These are phyloP conservation scores for Fusarium nodosum DNA, from an alignment of 2,329 filamentous ascomycete species.

Conservation along the genomic window DNA sequence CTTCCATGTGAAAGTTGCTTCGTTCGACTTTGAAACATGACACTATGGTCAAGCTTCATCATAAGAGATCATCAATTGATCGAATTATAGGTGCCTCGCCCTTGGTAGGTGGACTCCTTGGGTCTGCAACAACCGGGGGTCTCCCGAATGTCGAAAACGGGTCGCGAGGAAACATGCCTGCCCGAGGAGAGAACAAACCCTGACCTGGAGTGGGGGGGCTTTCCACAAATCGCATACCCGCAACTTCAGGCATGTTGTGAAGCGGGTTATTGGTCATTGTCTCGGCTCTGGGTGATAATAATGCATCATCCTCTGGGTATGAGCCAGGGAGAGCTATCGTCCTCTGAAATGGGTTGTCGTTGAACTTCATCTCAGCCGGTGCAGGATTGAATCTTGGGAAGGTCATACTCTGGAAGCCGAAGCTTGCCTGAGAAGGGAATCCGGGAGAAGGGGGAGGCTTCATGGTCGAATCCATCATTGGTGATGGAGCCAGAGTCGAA, in stretches of 20 bases:
- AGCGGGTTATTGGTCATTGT: slow-evolving; percentile 79
- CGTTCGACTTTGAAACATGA: slow-evolving; percentile 11
- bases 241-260: slow-evolving; percentile 60
- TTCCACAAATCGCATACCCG: slow-evolving; percentile 67
- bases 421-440: slow-evolving; percentile 56
- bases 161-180: slow-evolving; percentile 67
- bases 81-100: slow-evolving; percentile 81
- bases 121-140: slow-evolving; percentile 70
- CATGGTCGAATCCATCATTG: slow-evolving; percentile 45
- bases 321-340: slow-evolving; percentile 55
- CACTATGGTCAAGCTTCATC: slow-evolving; percentile 47
- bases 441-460: slow-evolving; percentile 63
- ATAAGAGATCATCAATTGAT: slow-evolving; percentile 83
- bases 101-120: slow-evolving; percentile 79
- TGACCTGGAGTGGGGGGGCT: slow-evolving; percentile 66
- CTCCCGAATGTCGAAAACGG: slow-evolving; percentile 66
- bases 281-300: slow-evolving; percentile 79
- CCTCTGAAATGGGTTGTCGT: slow-evolving; percentile 50
- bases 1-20: slow-evolving; percentile 13
- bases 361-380: slow-evolving; percentile 26
- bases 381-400: slow-evolving; percentile 46
- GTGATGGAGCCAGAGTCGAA: slow-evolving; percentile 22
- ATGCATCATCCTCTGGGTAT: slow-evolving; percentile 63
- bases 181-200: slow-evolving; percentile 67
- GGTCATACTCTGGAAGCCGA: slow-evolving; percentile 60